phyloP scores from a whole-genome alignment of 2,329 filamentous ascomycete species.

The Aspergillus costaricaensis region DNA sequence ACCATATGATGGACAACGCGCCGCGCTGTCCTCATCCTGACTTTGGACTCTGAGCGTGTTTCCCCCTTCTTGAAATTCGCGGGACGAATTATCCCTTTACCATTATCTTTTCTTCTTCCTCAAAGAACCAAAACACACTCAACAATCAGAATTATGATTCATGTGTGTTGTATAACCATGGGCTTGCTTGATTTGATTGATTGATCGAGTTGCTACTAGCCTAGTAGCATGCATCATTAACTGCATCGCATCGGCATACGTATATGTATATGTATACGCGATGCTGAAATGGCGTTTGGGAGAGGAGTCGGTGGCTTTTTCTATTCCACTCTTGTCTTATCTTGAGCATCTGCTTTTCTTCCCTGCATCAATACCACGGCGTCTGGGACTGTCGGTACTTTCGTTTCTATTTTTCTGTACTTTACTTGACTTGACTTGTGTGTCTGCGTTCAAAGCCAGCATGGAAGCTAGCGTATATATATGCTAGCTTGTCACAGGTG shows the following conservation, averaged over 20 bases:
- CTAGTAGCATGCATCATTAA: not conserved
- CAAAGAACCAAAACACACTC: too few relatives aligned
- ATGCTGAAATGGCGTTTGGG: not conserved
- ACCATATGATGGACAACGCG: constrained; percentile 29
- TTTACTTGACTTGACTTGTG: not conserved
- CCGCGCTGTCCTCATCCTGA: constrained; percentile 31
- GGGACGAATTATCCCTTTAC: not conserved
- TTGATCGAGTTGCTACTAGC: not conserved
- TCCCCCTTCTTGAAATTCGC: not conserved
- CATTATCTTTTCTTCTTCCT: not conserved
- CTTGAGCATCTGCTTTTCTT: constrained; percentile 4
- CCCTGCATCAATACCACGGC: not conserved
- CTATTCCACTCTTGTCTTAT: not conserved
- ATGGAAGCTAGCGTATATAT: too few relatives aligned
- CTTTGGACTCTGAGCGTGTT: constrained; percentile 23
- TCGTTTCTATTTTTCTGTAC: not conserved
- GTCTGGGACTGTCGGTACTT: not conserved
- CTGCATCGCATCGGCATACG: not conserved
- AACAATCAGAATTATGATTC: too few relatives aligned
- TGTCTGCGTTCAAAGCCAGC: not conserved
- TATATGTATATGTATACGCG: not conserved
- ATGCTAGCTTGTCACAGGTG: not conserved
- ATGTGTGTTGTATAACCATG: not conserved
- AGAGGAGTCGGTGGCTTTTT: not conserved
- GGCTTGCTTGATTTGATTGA: not conserved